phyloP scores from a whole-genome alignment of 768 basidiomycete genomes.

The Rickenella mellea region DNA sequence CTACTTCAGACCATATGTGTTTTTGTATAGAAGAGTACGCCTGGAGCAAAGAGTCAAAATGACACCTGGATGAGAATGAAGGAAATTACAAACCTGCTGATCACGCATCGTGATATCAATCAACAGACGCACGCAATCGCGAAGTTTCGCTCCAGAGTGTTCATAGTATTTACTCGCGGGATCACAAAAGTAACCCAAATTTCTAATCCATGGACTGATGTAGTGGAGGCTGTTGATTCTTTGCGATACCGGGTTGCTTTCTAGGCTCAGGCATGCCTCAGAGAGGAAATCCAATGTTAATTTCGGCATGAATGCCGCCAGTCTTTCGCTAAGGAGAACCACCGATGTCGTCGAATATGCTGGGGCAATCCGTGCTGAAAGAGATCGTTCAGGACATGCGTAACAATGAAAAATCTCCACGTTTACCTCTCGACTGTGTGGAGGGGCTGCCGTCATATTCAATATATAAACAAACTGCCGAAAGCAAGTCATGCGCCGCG shows the following conservation, averaged over 20 bases:
- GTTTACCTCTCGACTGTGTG: constrained; percentile 58
- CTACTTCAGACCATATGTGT: constrained; percentile 70
- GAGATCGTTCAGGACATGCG: background rate
- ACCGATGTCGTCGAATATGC: constrained; percentile 57
- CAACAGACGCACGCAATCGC: constrained; percentile 74
- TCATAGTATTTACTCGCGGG: constrained; percentile 62
- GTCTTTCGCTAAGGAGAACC: constrained; percentile 54
- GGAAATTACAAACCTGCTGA: constrained; percentile 42
- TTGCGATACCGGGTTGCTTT: constrained; percentile 34
- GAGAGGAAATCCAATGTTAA: constrained; percentile 82
- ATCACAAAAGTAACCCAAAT: constrained; percentile 62
- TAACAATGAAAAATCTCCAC: background rate
- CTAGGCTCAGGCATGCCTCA: constrained; percentile 58
- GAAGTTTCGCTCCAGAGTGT: constrained; percentile 61
- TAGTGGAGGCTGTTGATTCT: constrained; percentile 72
- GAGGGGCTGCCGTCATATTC: constrained; percentile 67
- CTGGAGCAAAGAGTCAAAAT: constrained; percentile 21
- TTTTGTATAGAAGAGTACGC: constrained; percentile 59
- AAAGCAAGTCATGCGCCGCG: constrained; percentile 73
- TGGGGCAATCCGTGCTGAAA: constrained; percentile 58
- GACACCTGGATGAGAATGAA: background rate
- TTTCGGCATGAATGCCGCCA: constrained; percentile 68
- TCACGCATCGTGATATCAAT: constrained; percentile 67
- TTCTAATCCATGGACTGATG: constrained; percentile 83
- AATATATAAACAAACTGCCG: constrained; percentile 68